These are phyloP conservation scores for Paramecium tetraurelia DNA, from an alignment of 73 alveolate species.

Conservation along the genomic window DNA sequence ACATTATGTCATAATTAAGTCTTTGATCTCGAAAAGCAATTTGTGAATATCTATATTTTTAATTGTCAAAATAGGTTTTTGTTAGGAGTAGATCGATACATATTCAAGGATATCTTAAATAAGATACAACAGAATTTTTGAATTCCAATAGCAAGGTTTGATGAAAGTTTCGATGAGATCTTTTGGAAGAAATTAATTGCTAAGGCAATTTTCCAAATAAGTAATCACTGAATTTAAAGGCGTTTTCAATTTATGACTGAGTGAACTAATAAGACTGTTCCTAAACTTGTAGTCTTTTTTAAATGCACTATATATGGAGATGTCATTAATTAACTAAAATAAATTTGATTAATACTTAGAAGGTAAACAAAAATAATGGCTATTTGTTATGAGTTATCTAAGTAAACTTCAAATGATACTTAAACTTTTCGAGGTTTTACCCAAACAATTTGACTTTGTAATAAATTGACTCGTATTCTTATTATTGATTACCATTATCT, in stretches of 20 bases:
- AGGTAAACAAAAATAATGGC: not conserved
- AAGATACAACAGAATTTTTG: not conserved
- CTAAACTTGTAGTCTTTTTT: constrained; percentile 1
- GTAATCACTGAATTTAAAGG: not conserved
- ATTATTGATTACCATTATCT: not conserved
- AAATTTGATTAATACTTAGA: not conserved
- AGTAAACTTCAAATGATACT: not conserved
- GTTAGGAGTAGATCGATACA: not conserved
- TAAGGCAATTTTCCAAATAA: not conserved
- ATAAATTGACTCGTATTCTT: not conserved
- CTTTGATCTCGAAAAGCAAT: not conserved
- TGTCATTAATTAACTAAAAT: not conserved
- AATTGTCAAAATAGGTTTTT: not conserved
- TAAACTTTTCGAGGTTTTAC: not conserved
- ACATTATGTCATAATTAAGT: not conserved
- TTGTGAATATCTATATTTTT: not conserved
- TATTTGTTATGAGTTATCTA: not conserved
- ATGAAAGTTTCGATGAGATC: not conserved
- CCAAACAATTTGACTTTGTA: not conserved
- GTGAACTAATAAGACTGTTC: not conserved
- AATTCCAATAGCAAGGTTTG: not conserved
- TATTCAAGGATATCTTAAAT: constrained; percentile 11
- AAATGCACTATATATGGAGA: not conserved
- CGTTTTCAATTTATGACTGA: constrained; percentile 35
- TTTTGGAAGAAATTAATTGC: not conserved